Percentiles rank a stretch among this genome's conserved stretches.
phyloP scores from a whole-genome alignment of 352 stramenopile species.

The Hyaloperonospora arabidopsidis region DNA sequence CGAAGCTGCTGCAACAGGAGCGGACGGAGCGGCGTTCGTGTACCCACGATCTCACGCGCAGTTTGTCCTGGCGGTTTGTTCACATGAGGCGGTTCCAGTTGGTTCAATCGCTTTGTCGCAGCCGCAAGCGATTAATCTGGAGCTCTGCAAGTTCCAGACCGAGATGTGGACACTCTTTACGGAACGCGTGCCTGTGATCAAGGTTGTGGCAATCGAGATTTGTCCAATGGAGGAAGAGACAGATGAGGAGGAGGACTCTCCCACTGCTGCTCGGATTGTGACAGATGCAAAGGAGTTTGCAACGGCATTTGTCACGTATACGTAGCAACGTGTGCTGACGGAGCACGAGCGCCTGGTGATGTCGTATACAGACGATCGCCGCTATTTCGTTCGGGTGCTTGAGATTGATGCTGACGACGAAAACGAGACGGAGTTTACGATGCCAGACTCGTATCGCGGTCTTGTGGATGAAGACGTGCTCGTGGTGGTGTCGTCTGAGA shows the following conservation, averaged over 20 bases:
- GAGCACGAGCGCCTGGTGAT: slow-evolving; percentile 75
- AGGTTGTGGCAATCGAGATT: slow-evolving; percentile 60
- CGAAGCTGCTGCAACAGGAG: slow-evolving; percentile 1
- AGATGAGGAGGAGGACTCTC: slow-evolving; percentile 9
- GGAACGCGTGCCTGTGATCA: slow-evolving; percentile 35
- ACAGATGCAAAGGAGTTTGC: slow-evolving; percentile 49
- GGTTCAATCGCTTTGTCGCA: slow-evolving; percentile 57
- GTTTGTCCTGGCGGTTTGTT: slow-evolving; percentile 56
- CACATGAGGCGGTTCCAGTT: slow-evolving; percentile 29
- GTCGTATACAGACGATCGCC: slow-evolving; percentile 34
- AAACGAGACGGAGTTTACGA: slow-evolving; percentile 75
- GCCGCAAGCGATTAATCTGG: slow-evolving; percentile 70
- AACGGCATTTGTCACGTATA: slow-evolving; percentile 42
- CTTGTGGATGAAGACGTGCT: slow-evolving; percentile 50
- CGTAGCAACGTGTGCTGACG: slow-evolving; percentile 56
- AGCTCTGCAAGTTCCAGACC: slow-evolving; percentile 63
- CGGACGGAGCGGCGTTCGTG: slow-evolving; percentile 31
- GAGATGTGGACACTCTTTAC: slow-evolving; percentile 74
- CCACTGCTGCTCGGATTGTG: slow-evolving; percentile 15
- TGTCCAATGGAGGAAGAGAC: slow-evolving; percentile 35
- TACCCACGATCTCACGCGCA: slow-evolving; percentile 65
- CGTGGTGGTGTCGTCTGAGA: slow-evolving; percentile 56
- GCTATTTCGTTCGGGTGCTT: slow-evolving; percentile 68
- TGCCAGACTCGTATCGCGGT: slow-evolving; percentile 75
- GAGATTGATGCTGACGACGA: slow-evolving; percentile 64